These are phyloP conservation scores for Echites panduratus DNA, from an alignment of 257 asterid genomes.

Conservation along the genomic window DNA sequence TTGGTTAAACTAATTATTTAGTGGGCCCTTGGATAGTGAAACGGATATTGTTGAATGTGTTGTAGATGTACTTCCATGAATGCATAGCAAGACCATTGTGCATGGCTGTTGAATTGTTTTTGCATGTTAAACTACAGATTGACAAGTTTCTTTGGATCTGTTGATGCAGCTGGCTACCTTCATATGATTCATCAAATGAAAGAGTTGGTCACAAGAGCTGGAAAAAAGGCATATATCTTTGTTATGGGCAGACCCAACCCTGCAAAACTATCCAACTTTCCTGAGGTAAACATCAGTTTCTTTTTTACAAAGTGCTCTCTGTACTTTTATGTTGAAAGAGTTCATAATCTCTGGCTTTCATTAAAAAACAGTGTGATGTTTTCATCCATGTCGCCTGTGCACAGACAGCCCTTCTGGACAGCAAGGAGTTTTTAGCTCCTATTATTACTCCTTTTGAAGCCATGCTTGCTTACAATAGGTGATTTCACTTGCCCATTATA, in stretches of 20 bases:
- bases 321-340: conserved; percentile 2
- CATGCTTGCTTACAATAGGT: conserved; percentile 84
- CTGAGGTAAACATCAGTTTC: conserved; percentile 52
- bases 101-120: not conserved
- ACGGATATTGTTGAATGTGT: not conserved
- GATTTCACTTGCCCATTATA: not conserved
- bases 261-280: conserved; percentile 94
- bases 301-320: conserved; percentile 2
- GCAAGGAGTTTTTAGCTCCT: conserved; percentile 97
- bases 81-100: not conserved
- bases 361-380: conserved; percentile 73
- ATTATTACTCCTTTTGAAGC: conserved; percentile 96
- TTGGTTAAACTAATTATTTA: not conserved
- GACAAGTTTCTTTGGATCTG: conserved; percentile 12
- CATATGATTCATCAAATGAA: conserved; percentile 82
- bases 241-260: conserved; percentile 98
- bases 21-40: not conserved
- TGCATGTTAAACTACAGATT: not conserved
- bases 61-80: not conserved
- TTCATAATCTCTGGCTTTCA: conserved; percentile 16
- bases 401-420: conserved; percentile 83
- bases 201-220: conserved; percentile 70
- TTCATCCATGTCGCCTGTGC: conserved; percentile 86
- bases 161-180: conserved; percentile 81
- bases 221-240: conserved; percentile 83